Conservation (phyloP, 768 basidiomycete genomes). For the Serpula lacrymans region DNA sequence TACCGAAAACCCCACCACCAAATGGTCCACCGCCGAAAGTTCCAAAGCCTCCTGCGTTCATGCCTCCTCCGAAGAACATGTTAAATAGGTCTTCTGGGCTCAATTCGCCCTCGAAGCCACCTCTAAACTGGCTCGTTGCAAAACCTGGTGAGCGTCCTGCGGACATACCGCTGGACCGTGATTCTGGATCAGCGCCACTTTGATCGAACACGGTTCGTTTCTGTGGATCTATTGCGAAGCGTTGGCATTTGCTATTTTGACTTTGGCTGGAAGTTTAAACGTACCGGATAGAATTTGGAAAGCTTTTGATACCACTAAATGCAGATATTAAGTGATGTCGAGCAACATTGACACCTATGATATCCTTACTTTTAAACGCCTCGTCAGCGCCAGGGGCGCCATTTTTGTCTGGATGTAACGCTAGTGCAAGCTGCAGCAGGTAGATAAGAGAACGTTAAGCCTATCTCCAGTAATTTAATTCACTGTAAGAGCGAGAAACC, state of each 20-base stretch:
- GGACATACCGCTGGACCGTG: constrained; percentile 69
- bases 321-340: constrained; percentile 3
- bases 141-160: constrained; percentile 50
- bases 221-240: constrained; percentile 67
- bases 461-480: constrained; percentile 1
- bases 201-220: constrained; percentile 86
- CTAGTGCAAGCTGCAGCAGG: constrained; percentile 73
- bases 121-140: constrained; percentile 45
- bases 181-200: constrained; percentile 86
- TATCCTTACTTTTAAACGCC: constrained; percentile 86
- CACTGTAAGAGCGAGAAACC: constrained; percentile 17
- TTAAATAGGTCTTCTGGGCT: constrained; percentile 97
- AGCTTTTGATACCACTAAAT: constrained; percentile 92
- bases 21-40: constrained; percentile 49
- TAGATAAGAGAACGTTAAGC: constrained; percentile 5
- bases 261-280: background rate
- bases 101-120: constrained; percentile 75
- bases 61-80: constrained; percentile 92
- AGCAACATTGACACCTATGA: background rate
- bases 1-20: constrained; percentile 48
- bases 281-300: constrained; percentile 90
- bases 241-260: no score
- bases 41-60: constrained; percentile 41
- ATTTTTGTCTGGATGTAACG: constrained; percentile 90
- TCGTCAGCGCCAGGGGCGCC: constrained; percentile 98